Evolutionary conservation across 805 yeast genomes (phyloP).

Genomic region (Maudiozyma serrabonitensis): DNA sequence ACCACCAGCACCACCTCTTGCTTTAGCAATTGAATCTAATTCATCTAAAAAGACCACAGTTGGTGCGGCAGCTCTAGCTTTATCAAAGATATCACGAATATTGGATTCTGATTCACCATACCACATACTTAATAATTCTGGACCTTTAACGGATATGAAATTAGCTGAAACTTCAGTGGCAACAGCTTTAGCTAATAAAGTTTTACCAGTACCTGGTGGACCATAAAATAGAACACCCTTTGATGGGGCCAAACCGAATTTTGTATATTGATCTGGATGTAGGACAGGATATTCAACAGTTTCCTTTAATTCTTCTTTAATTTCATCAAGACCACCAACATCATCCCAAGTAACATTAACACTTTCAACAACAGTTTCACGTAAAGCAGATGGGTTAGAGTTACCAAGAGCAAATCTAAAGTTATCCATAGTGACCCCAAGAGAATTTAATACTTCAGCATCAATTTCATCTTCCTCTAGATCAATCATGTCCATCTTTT

Average conservation of each 20-base stretch:
- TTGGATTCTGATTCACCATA: constrained; percentile 97
- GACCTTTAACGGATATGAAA: constrained; percentile 68
- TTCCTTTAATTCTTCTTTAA: constrained; percentile 94
- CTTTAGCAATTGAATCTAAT: constrained; percentile 95
- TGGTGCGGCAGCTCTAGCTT: constrained; percentile 99
- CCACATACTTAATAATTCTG: constrained; percentile 81
- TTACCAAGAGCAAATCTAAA: constrained; percentile 95
- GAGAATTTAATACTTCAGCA: constrained; percentile 90
- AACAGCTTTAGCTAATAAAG: constrained; percentile 95
- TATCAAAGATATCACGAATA: constrained; percentile 94
- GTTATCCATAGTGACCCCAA: constrained; percentile 98
- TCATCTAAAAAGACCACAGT: constrained; percentile 98
- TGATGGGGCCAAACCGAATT: constrained; percentile 95
- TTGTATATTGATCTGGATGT: constrained; percentile 97
- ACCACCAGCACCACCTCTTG: constrained; percentile 90
- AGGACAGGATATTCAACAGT: constrained; percentile 98
- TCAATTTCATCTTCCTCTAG: constrained; percentile 57
- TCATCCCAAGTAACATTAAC: constrained; percentile 99
- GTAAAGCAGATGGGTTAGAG: constrained; percentile 96
- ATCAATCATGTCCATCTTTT: constrained; percentile 89
- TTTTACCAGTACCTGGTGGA: constrained; percentile 99
- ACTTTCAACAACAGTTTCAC: constrained; percentile 98
- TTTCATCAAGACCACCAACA: constrained; percentile 95
- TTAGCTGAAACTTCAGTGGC: constrained; percentile 99
- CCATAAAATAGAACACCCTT: constrained; percentile 98